These are phyloP conservation scores for Calonectria naviculata DNA, from an alignment of 2,329 filamentous ascomycete genomes.

Conservation along the genomic window DNA sequence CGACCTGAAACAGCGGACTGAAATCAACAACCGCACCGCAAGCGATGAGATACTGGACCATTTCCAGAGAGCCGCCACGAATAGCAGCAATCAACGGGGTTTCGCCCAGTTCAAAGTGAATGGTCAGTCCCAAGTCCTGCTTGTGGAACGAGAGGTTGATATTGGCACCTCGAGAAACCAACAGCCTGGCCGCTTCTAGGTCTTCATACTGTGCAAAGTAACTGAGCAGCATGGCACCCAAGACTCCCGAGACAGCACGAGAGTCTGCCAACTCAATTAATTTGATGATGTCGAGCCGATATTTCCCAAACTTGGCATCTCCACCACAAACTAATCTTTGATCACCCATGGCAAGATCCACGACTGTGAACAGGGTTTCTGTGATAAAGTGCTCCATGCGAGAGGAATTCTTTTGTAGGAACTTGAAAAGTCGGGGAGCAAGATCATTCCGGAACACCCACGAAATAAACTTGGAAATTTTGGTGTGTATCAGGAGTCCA, in stretches of 20 bases:
- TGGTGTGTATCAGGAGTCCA: neutral
- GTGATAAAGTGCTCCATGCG: neutral
- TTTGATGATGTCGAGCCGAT: neutral
- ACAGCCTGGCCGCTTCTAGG: neutral
- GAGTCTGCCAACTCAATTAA: neutral
- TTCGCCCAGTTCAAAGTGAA: neutral
- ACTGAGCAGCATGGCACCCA: neutral
- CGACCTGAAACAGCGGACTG: neutral
- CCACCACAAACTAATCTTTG: neutral
- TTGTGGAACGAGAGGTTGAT: neutral
- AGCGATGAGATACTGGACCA: neutral
- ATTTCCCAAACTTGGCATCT: neutral
- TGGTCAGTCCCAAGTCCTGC: neutral
- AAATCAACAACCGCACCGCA: neutral
- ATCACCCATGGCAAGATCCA: neutral
- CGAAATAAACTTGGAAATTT: neutral
- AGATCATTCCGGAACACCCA: neutral
- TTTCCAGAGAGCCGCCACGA: neutral
- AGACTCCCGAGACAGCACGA: neutral
- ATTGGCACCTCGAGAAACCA: neutral
- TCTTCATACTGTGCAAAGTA: constrained; percentile 4
- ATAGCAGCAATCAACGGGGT: neutral
- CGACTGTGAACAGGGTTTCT: neutral
- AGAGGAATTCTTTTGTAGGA: neutral
- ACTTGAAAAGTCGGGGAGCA: neutral